Conservation (phyloP, 345 rosid genomes). For the Syzygium grande region DNA sequence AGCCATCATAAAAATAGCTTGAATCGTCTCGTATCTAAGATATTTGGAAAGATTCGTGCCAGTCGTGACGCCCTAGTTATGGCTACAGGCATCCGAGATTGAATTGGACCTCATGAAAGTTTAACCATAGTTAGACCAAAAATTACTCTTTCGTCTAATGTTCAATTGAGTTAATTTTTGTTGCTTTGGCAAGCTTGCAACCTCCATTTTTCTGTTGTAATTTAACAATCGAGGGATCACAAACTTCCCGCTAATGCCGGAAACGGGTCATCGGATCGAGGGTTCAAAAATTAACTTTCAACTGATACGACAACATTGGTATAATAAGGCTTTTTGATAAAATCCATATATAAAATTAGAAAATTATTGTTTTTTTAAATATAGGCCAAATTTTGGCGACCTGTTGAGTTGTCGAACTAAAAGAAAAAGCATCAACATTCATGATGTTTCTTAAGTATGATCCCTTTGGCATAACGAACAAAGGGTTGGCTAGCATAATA, state of each 20-base stretch:
- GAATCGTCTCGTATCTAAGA: background rate
- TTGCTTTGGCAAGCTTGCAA: background rate
- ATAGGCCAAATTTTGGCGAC: background rate
- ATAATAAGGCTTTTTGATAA: background rate
- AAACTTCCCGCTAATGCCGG: background rate
- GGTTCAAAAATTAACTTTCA: background rate
- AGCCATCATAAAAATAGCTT: background rate
- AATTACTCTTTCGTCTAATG: background rate
- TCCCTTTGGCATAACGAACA: background rate
- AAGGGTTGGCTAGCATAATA: background rate
- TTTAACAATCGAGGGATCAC: background rate
- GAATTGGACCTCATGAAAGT: background rate
- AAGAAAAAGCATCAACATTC: background rate
- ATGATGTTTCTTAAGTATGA: background rate
- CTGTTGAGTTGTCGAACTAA: background rate
- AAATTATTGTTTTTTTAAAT: background rate
- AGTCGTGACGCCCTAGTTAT: background rate
- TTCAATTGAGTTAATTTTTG: background rate
- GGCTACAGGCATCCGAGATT: background rate
- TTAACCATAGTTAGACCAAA: background rate
- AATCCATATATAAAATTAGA: background rate
- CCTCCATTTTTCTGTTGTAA: background rate
- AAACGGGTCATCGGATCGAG: background rate
- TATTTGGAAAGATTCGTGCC: background rate
- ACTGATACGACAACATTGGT: background rate